Evolutionary conservation across 345 rosid genomes (phyloP), one percentile per base, ranked within the genome.

Genomic region (Eucalyptus polyanthemos): DNA sequence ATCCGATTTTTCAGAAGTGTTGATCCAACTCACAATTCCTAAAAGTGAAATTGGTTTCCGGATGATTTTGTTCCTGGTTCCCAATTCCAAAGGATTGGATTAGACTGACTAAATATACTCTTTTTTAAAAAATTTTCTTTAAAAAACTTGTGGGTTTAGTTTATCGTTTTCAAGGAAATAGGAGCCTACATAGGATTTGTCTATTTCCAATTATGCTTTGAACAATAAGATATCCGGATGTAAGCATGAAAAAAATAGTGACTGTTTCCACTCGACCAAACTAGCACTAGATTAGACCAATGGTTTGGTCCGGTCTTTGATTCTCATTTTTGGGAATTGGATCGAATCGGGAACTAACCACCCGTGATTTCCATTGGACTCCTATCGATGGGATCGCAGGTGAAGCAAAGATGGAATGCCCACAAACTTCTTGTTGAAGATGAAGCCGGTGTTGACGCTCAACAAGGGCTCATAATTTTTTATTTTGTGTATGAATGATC

Each of bases 21-120:
- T 53, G 11, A 10, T 53, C 24, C 0, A 19, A 0, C 19, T 53
- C 0, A 0, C 2, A 53, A 4, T 53, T 53, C 11, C 11, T 16
- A 51, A 16, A 51, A 51, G 54, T 51, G 8, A 1, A 53, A 53
- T 0, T 0, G 0, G 11, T 53, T 1, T 53, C 0, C 1, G 1
- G 2, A 53, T 2, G 0, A 1, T 53, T 4, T 21, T 53, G 2
- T 8, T 53, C 11, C 0, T 0, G 0, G 0, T 53, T 19, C 0
- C 5, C 5, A 53, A 8, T 53, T 53, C 24, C 5, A 7, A 53
- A 53, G 10, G 4, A 53, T 7, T 53, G 1, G 24, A 53, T 8
- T 1, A 8, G 2, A 53, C 0, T 3, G 4, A 8, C 4, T 3
- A 53, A 53, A 53, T 19, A 8, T 19, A 8, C 10, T 19, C 2